Percentiles rank a stretch among this genome's conserved stretches.
Conservation (phyloP, 441 rosid species). For the Corymbia calophylla region DNA sequence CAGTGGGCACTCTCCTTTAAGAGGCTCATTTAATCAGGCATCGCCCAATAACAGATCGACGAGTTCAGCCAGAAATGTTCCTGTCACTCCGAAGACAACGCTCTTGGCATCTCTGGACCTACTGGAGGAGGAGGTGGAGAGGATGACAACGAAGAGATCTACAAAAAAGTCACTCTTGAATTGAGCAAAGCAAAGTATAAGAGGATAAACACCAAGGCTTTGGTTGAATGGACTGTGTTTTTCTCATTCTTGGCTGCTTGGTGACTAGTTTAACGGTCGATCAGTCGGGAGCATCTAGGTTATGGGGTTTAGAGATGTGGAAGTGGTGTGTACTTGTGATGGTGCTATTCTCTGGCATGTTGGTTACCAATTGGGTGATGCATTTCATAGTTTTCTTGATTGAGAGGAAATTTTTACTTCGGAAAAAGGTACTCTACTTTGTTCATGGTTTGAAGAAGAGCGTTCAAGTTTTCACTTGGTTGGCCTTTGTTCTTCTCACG, state of each 20-base stretch:
- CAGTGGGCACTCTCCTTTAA: slow-evolving; percentile 15
- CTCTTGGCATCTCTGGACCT: slow-evolving; percentile 27
- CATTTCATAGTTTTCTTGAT: no score
- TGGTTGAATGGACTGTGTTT: slow-evolving; percentile 32
- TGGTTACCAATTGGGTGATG: no score
- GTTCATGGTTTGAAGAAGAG: slow-evolving; percentile 45
- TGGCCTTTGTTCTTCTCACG: slow-evolving; percentile 46
- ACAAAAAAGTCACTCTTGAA: slow-evolving; percentile 30
- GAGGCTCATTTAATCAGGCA: slow-evolving; percentile 24
- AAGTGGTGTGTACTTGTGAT: no score
- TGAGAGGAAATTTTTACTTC: no score
- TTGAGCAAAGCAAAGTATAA: slow-evolving; percentile 20
- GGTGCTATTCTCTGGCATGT: no score
- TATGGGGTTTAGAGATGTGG: no score
- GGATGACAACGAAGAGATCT: slow-evolving; percentile 44
- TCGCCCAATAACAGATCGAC: slow-evolving; percentile 39
- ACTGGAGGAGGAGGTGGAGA: slow-evolving; percentile 22
- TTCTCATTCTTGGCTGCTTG: no score
- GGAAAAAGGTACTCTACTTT: no score
- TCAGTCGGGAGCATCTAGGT: no score
- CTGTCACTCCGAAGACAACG: slow-evolving; percentile 25
- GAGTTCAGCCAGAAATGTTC: slow-evolving; percentile 6
- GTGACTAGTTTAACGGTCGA: no score
- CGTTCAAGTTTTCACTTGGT: slow-evolving; percentile 77
- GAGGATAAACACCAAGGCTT: slow-evolving; percentile 17